phyloP scores from a whole-genome alignment of 108 stramenopile genomes.

The Nannochloropsis salina region DNA sequence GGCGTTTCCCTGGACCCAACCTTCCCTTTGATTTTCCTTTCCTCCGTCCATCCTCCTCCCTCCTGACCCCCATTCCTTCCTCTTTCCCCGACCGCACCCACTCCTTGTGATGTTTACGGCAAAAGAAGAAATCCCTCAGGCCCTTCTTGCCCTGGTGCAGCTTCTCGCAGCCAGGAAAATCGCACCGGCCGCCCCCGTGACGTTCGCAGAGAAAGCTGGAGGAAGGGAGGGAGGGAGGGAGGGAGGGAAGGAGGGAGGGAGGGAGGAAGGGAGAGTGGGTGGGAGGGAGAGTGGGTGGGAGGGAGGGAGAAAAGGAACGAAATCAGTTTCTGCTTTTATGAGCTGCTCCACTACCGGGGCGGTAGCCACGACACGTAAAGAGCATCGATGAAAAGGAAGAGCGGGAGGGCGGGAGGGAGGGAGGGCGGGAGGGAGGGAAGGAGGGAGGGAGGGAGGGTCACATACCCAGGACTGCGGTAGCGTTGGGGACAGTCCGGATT shows the following conservation, averaged over 20 bases:
- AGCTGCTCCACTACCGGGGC: background rate
- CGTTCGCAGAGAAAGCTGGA: background rate
- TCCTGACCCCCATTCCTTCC: background rate
- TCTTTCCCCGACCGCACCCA: background rate
- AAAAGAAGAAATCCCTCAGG: background rate
- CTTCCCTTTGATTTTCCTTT: background rate
- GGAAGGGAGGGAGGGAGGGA: background rate
- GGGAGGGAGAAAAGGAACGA: background rate
- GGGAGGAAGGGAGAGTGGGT: background rate
- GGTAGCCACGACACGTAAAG: background rate
- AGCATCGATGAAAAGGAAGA: background rate
- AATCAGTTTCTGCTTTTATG: background rate
- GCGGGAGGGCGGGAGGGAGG: background rate
- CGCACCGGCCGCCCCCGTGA: background rate
- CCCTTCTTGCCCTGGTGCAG: background rate
- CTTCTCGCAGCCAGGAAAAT: background rate
- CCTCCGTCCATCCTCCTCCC: background rate
- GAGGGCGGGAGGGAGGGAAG: background rate
- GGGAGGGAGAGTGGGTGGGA: background rate
- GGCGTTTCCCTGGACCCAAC: too few relatives aligned
- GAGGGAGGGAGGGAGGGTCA: background rate
- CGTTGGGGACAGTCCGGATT: background rate
- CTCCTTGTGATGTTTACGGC: background rate
- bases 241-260: background rate
- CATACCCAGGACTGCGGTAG: background rate